Evolutionary conservation across 176 grass and related monocot species (phyloP), one percentile per base, ranked within the genome.

Genomic region (Oryza meyeriana): DNA sequence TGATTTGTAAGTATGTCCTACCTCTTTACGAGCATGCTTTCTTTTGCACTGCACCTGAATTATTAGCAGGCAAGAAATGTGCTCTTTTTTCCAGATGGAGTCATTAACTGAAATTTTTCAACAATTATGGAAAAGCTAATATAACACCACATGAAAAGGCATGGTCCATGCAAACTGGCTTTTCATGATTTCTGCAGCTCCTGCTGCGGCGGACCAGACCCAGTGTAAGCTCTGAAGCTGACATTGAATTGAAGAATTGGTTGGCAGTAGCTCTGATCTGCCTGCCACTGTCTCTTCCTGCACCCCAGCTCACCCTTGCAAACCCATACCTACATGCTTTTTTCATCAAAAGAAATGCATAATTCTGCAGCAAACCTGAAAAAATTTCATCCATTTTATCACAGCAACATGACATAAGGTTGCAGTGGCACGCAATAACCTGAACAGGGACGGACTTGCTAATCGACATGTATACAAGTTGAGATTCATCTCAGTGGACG

Each of bases 211-310:
- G 64, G 79, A 82, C 67, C 72, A 29, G 72, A 77, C 69, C 65
- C 65, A 55, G 4, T 77, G 86, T 78, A 78, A 78, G 79, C 57
- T 83, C n/a, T 27, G 57, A 22, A 61, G 85, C 40, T 59, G 86
- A 78, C 79, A 87, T 77, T 24, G 79, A 65, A 70, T 40, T 28
- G 35, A 79, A 55, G 69, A 64, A 68, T 77, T 77, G 65, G 79
- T 70, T 76, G 86, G 80, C 74, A 77, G 48, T 40, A 69, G 31
- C 79, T 50, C 58, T 79, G 22, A 64, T 33, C 65, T 72, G 13
- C 39, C 61, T 61, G 78, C 78, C 64, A 69, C 17, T 57, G 40
- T 79, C 57, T 20, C 80, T 40, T 78, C 22, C 12, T 45, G 42
- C 42, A 45, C 6, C 52, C 57, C 50, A 85, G 57, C 83, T 85